Conservation (phyloP, 306 rosid species). For the Gillenia trifoliata region DNA sequence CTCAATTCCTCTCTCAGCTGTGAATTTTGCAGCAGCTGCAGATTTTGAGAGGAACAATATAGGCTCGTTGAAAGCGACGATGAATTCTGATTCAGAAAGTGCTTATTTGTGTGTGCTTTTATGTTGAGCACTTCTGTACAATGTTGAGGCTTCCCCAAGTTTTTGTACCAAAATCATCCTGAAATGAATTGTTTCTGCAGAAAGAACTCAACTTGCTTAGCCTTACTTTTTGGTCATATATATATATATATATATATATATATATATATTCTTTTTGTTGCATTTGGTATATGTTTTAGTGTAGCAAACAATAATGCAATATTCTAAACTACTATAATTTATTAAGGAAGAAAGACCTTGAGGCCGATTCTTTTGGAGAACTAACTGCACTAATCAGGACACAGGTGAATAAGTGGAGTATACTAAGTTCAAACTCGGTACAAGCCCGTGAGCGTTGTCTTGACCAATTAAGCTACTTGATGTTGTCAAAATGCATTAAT, state of each 20-base stretch:
- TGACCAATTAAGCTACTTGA: too few relatives aligned
- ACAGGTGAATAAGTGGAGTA: not conserved
- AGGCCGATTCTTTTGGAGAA: not conserved
- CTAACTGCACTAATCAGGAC: not conserved
- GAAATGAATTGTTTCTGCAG: not conserved
- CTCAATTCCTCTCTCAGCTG: not conserved
- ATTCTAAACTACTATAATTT: too few relatives aligned
- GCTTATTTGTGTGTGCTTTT: not conserved
- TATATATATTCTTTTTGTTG: too few relatives aligned
- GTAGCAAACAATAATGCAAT: too few relatives aligned
- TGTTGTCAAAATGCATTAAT: too few relatives aligned
- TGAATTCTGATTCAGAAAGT: not conserved
- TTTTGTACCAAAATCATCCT: not conserved
- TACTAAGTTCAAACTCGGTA: too few relatives aligned
- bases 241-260: too few relatives aligned
- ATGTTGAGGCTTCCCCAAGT: not conserved
- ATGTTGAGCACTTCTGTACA: not conserved
- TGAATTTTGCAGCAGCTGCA: not conserved
- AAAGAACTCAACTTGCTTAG: not conserved
- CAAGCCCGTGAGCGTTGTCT: too few relatives aligned
- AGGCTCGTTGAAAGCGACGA: not conserved
- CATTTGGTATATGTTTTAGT: too few relatives aligned
- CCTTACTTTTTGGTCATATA: not conserved
- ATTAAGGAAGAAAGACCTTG: fast-evolving
- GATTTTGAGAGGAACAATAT: not conserved